phyloP scores from a whole-genome alignment of 1,284 basidiomycete species.

The Entoloma clypeatum region DNA sequence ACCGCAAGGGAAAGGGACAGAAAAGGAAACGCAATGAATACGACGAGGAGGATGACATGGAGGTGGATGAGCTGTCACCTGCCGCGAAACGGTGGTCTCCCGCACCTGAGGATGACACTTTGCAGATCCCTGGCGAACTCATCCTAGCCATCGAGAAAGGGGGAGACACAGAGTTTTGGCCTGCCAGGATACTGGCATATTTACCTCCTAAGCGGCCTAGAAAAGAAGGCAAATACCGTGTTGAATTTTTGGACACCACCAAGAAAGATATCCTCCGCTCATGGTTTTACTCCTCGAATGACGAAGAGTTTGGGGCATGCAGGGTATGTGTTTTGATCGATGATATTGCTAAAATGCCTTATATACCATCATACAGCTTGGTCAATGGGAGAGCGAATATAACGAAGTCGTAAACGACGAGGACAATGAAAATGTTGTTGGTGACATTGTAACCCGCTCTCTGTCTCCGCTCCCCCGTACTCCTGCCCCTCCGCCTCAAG shows the following conservation, averaged over 20 bases:
- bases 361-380: slow-evolving; percentile 39
- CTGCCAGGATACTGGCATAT: slow-evolving; percentile 56
- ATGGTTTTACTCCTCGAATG: slow-evolving; percentile 53
- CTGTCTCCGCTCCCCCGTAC: slow-evolving; percentile 36
- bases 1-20: slow-evolving; percentile 13
- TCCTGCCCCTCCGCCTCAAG: slow-evolving; percentile 35
- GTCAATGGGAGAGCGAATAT: slow-evolving; percentile 46
- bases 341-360: background rate
- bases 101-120: slow-evolving; percentile 41
- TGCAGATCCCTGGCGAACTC: slow-evolving; percentile 63
- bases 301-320: slow-evolving; percentile 57
- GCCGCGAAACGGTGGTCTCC: slow-evolving; percentile 30
- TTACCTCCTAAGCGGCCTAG: slow-evolving; percentile 37
- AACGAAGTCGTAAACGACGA: slow-evolving; percentile 44
- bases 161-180: slow-evolving; percentile 51
- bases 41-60: slow-evolving; percentile 1
- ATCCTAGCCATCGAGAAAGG: slow-evolving; percentile 48
- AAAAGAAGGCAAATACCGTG: slow-evolving; percentile 38
- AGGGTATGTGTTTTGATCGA: slow-evolving; percentile 34
- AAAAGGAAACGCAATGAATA: slow-evolving; percentile 9
- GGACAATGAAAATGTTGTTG: slow-evolving; percentile 33
- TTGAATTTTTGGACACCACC: slow-evolving; percentile 54
- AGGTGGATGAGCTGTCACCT: slow-evolving; percentile 10
- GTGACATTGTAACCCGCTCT: slow-evolving; percentile 12
- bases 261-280: slow-evolving; percentile 36